A percentile compares a stretch with the other conserved stretches of the same genome.
Conservation (phyloP, 257 asterid species). For the Catharanthus roseus region DNA sequence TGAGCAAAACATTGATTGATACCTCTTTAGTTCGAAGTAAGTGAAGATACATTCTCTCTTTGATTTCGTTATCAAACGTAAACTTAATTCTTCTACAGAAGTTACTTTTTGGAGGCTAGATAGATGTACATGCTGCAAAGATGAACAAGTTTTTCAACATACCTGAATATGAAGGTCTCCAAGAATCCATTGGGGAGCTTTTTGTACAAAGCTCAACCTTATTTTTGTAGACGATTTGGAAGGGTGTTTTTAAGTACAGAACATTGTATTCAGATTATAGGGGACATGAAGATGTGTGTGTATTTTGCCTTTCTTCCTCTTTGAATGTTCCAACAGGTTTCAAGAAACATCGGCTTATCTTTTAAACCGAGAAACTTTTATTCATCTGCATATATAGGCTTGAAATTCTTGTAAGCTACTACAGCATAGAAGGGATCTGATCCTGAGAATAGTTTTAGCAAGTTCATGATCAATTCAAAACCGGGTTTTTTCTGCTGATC, state of each 20-base stretch:
- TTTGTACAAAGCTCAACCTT: too few relatives aligned
- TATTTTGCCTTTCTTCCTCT: not conserved
- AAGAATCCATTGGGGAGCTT: conserved; percentile 10
- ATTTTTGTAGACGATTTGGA: too few relatives aligned
- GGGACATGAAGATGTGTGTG: not conserved
- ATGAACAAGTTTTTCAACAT: conserved; percentile 1
- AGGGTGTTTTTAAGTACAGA: not conserved
- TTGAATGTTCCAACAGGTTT: too few relatives aligned
- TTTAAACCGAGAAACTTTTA: not conserved
- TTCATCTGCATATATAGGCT: conserved; percentile 33
- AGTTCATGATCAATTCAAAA: conserved; percentile 30
- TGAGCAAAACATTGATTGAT: too few relatives aligned
- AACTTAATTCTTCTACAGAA: not conserved
- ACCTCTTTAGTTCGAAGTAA: conserved; percentile 1
- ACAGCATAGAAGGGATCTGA: conserved; percentile 83
- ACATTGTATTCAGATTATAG: too few relatives aligned
- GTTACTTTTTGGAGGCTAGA: not conserved
- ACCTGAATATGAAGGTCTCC: not conserved
- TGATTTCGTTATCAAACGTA: not conserved
- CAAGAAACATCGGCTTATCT: too few relatives aligned
- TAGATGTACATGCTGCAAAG: conserved; percentile 6
- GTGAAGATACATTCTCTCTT: too few relatives aligned
- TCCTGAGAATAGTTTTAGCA: conserved; percentile 38
- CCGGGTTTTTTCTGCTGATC: conserved; percentile 22
- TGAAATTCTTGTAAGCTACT: conserved; percentile 61